These are phyloP conservation scores for Rhynchosporium secalis DNA, from an alignment of 2,329 filamentous ascomycete species.

Conservation along the genomic window DNA sequence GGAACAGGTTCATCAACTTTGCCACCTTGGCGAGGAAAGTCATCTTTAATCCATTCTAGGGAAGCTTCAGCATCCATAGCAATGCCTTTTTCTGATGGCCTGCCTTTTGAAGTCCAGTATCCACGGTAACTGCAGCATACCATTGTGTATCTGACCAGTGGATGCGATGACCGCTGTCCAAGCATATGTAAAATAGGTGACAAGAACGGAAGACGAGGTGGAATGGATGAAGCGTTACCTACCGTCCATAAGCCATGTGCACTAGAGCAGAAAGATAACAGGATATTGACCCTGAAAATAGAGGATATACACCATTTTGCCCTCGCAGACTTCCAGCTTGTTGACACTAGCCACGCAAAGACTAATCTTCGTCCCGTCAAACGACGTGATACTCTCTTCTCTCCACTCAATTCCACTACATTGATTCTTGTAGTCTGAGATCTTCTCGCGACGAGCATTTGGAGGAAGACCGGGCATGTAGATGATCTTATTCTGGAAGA, in stretches of 20 bases:
- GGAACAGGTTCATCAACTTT: slow-evolving; percentile 35
- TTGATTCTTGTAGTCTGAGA: slow-evolving; percentile 60
- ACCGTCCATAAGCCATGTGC: slow-evolving; percentile 29
- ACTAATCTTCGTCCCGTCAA: slow-evolving; percentile 66
- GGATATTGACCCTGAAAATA: slow-evolving; percentile 54
- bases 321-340: slow-evolving; percentile 1
- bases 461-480: slow-evolving; percentile 78
- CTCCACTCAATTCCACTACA: slow-evolving; percentile 66
- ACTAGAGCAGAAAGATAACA: slow-evolving; percentile 19
- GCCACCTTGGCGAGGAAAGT: slow-evolving; percentile 36
- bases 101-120: slow-evolving; percentile 75
- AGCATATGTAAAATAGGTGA: slow-evolving; percentile 53
- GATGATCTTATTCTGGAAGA: slow-evolving; percentile 80
- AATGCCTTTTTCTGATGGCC: slow-evolving; percentile 69
- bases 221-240: slow-evolving; percentile 62
- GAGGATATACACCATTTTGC: slow-evolving; percentile 51
- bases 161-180: slow-evolving; percentile 37
- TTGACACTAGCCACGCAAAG: slow-evolving; percentile 49
- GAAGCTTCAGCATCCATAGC: slow-evolving; percentile 66
- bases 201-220: slow-evolving; percentile 56
- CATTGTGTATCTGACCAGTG: slow-evolving; percentile 46
- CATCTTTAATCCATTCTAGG: slow-evolving; percentile 58
- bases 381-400: slow-evolving; percentile 59
- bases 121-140: slow-evolving; percentile 53
- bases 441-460: slow-evolving; percentile 65